Conservation (phyloP, 2,329 filamentous ascomycete genomes). For the Phoma herbarum region DNA sequence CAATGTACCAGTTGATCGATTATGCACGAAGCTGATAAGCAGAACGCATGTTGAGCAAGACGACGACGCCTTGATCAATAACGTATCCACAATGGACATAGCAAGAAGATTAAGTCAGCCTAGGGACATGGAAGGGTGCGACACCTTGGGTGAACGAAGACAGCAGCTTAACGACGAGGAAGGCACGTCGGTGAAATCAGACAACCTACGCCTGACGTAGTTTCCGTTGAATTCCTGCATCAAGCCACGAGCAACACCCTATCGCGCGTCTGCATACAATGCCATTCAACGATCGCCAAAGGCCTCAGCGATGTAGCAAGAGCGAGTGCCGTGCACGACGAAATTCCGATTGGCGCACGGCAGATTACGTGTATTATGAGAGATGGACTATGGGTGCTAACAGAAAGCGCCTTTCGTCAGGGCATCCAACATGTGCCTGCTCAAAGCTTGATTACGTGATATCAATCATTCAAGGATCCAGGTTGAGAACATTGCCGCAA, state of each 20-base stretch:
- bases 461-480: background rate
- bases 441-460: background rate
- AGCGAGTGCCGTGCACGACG: too few relatives aligned
- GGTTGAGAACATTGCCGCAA: background rate
- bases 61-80: background rate
- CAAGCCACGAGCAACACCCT: background rate
- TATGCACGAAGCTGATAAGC: too few relatives aligned
- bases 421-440: slow-evolving; percentile 19
- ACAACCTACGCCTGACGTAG: background rate
- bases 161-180: background rate
- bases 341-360: background rate
- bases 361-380: slow-evolving; percentile 8
- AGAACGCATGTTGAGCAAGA: background rate
- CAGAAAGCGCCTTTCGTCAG: slow-evolving; percentile 5
- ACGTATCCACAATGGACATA: background rate
- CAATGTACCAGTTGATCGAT: background rate
- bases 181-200: background rate
- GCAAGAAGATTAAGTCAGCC: too few relatives aligned
- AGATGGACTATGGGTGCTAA: slow-evolving; percentile 15
- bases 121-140: background rate
- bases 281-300: background rate
- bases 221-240: background rate
- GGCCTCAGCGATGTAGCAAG: too few relatives aligned
- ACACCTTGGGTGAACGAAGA: background rate
- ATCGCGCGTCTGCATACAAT: background rate